phyloP scores from a whole-genome alignment of 1,284 basidiomycete species.

The Ceratobasidium sp. region DNA sequence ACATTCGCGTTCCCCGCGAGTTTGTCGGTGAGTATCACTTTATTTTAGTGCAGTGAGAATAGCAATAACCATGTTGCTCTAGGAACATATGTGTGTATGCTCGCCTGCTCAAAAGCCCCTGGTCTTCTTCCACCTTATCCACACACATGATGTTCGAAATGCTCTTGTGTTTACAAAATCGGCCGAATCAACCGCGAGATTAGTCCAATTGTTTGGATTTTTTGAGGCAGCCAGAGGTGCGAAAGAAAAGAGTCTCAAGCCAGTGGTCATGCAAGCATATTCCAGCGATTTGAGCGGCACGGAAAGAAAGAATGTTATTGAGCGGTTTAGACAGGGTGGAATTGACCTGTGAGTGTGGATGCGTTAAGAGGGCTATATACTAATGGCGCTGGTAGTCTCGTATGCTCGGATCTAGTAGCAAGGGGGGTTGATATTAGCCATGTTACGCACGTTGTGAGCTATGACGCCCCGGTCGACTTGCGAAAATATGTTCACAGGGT shows the following conservation, averaged over 20 bases:
- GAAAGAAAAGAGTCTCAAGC: slow-evolving; percentile 53
- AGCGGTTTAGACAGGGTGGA: slow-evolving; percentile 84
- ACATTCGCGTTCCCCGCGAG: slow-evolving; percentile 84
- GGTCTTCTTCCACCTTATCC: slow-evolving; percentile 88
- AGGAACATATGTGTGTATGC: slow-evolving; percentile 92
- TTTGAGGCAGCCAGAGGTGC: slow-evolving; percentile 73
- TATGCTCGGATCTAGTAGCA: slow-evolving; percentile 96
- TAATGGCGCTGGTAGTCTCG: slow-evolving; percentile 69
- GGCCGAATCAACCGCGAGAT: slow-evolving; percentile 88
- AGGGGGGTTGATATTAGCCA: slow-evolving; percentile 96
- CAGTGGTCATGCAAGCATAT: slow-evolving; percentile 75
- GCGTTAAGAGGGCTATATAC: slow-evolving; percentile 11
- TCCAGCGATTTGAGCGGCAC: slow-evolving; percentile 86
- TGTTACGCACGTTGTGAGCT: slow-evolving; percentile 92
- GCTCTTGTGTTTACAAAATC: slow-evolving; percentile 97
- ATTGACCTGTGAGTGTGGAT: slow-evolving; percentile 81
- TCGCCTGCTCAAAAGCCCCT: slow-evolving; percentile 89
- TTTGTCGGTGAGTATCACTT: slow-evolving; percentile 68
- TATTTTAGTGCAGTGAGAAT: not conserved
- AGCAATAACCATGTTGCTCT: slow-evolving; percentile 4
- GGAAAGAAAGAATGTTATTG: slow-evolving; percentile 84
- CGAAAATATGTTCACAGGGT: slow-evolving; percentile 98
- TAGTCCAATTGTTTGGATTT: slow-evolving; percentile 86
- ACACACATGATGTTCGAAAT: slow-evolving; percentile 71
- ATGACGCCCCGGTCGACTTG: slow-evolving; percentile 97